phyloP scores from a whole-genome alignment of 345 rosid genomes.

The Populus pruinosa region DNA sequence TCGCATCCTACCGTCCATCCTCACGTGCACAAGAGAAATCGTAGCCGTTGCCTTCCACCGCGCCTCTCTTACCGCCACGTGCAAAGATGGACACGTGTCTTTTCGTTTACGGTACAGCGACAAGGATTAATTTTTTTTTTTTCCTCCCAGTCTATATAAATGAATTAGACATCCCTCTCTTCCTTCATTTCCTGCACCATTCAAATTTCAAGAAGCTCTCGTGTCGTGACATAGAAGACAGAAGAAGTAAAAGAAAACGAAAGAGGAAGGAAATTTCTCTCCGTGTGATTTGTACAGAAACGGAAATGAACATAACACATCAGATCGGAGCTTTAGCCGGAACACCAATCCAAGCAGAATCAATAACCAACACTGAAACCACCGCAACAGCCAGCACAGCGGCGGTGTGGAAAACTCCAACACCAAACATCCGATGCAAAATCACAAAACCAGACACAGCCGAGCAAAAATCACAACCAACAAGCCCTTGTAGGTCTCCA shows the following conservation, averaged over 20 bases:
- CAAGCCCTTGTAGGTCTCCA: constrained; percentile 63
- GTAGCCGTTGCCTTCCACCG: constrained; percentile 42
- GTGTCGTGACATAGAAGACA: not conserved
- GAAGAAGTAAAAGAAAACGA: not conserved
- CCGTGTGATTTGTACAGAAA: not conserved
- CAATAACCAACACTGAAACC: not conserved
- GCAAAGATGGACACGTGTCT: constrained; percentile 18
- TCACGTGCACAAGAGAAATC: constrained; percentile 33
- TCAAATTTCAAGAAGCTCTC: not conserved
- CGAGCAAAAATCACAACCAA: constrained; percentile 49
- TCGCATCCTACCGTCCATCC: constrained; percentile 46
- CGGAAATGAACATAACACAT: constrained; percentile 71
- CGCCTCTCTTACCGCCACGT: constrained; percentile 27
- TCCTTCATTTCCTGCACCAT: not conserved
- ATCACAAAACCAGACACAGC: constrained; percentile 23
- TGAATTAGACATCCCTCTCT: constrained; percentile 2
- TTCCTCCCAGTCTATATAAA: constrained; percentile 31
- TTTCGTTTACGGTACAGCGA: not conserved
- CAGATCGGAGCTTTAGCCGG: constrained; percentile 73
- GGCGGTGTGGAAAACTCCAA: constrained; percentile 43
- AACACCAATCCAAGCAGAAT: constrained; percentile 38
- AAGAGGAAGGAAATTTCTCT: not conserved
- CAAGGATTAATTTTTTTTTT: too few species aligned
- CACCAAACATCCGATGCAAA: constrained; percentile 31
- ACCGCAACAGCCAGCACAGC: not conserved